Conservation (phyloP, 2,329 filamentous ascomycete genomes). For the Exophiala sideris region DNA sequence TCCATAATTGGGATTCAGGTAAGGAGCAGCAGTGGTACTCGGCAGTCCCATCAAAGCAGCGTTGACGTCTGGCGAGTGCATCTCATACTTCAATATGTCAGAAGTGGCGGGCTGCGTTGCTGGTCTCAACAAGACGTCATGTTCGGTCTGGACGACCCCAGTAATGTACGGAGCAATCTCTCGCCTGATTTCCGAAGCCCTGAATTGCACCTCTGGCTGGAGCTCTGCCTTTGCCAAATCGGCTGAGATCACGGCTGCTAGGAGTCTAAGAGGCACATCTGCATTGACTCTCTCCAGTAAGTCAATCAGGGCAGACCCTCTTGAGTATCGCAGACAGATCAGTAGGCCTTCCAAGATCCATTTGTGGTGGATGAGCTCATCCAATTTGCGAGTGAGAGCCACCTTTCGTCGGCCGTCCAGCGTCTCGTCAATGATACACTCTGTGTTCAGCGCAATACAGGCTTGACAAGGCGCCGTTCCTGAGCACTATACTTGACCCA, state of each 20-base stretch:
- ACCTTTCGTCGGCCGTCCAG: slow-evolving; percentile 7
- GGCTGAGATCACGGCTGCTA: neutral
- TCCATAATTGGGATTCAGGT: no score
- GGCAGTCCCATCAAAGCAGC: no score
- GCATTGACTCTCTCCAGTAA: neutral
- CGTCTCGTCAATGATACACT: slow-evolving; percentile 10
- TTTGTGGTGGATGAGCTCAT: slow-evolving; percentile 8
- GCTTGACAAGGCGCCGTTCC: slow-evolving; percentile 9
- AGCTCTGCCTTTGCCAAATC: neutral
- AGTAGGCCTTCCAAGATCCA: slow-evolving; percentile 7
- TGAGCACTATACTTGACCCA: slow-evolving; percentile 5
- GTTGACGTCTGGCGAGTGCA: no score
- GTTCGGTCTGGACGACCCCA: neutral
- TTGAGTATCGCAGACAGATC: slow-evolving; percentile 3
- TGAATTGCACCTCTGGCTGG: neutral
- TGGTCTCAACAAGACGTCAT: no score
- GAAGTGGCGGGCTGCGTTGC: no score
- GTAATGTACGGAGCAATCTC: neutral
- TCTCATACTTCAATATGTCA: no score
- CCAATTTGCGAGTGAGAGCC: slow-evolving; percentile 1
- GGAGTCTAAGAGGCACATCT: neutral
- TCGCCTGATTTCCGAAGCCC: neutral
- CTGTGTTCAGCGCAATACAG: neutral
- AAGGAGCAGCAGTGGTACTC: no score
- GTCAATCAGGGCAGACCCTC: neutral